phyloP scores from a whole-genome alignment of 345 rosid genomes.

The Syzygium aqueum region DNA sequence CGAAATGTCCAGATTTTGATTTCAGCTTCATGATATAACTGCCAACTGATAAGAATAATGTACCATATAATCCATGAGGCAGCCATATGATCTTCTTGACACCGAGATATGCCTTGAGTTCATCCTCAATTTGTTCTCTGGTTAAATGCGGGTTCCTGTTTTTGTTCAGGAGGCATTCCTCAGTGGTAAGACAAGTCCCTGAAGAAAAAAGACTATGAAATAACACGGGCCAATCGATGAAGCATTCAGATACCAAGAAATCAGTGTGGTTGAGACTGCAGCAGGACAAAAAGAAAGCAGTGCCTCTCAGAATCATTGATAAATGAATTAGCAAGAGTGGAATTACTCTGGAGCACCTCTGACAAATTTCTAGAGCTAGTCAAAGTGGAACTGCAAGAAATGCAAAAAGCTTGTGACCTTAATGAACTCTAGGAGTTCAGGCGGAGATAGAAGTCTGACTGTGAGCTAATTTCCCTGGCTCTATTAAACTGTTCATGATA shows the following conservation, averaged over 20 bases:
- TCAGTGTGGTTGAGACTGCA: background rate
- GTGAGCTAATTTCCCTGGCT: background rate
- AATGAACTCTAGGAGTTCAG: background rate
- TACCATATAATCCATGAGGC: constrained; percentile 80
- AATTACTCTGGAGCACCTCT: background rate
- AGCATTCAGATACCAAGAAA: background rate
- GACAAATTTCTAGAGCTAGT: background rate
- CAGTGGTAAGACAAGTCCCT: constrained; percentile 92
- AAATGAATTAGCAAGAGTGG: background rate
- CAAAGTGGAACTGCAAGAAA: background rate
- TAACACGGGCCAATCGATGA: background rate
- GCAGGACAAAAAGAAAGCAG: background rate
- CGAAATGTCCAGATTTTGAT: background rate
- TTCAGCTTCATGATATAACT: background rate
- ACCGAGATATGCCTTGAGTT: constrained; percentile 69
- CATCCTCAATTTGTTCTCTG: constrained; percentile 69
- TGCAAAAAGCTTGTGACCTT: background rate
- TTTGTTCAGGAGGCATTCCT: constrained; percentile 87
- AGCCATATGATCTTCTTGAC: constrained; percentile 71
- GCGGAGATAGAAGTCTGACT: background rate
- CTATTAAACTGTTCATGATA: background rate
- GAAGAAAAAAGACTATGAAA: constrained; percentile 5
- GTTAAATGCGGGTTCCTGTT: constrained; percentile 74
- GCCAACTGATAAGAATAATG: background rate
- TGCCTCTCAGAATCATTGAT: background rate